A percentile compares a stretch with the other conserved stretches of the same genome.
These are phyloP conservation scores for Ilyonectria destructans DNA, from an alignment of 2,329 filamentous ascomycete genomes.

Conservation along the genomic window DNA sequence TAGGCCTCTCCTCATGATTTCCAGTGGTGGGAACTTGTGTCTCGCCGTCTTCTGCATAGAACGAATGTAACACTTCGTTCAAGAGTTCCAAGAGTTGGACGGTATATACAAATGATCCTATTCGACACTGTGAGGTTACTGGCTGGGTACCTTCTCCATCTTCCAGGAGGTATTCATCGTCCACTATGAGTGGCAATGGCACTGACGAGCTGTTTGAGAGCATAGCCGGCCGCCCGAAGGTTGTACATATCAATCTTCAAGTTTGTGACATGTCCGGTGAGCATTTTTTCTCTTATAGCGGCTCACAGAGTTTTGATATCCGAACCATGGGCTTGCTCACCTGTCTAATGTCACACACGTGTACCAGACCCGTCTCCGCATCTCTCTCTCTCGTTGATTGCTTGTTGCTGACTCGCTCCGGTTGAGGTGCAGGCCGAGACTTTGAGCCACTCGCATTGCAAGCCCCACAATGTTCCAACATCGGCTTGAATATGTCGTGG, in stretches of 20 bases:
- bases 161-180: slow-evolving; percentile 13
- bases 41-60: background rate
- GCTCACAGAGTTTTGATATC: too few relatives aligned
- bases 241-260: slow-evolving; percentile 10
- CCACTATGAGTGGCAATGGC: background rate
- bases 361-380: slow-evolving; percentile 10
- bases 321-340: background rate
- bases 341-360: slow-evolving; percentile 10
- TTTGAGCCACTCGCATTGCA: slow-evolving; percentile 9
- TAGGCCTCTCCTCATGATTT: too few relatives aligned
- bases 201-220: background rate
- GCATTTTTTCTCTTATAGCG: too few relatives aligned
- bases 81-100: slow-evolving; percentile 5
- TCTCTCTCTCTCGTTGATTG: slow-evolving; percentile 11
- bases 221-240: slow-evolving; percentile 16
- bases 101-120: slow-evolving; percentile 9
- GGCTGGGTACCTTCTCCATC: slow-evolving; percentile 16
- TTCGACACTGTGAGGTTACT: background rate
- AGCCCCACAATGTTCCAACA: slow-evolving; percentile 13
- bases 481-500: slow-evolving; percentile 1
- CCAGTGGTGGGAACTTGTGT: too few relatives aligned
- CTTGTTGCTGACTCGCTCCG: background rate
- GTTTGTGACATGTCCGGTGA: background rate
- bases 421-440: slow-evolving; percentile 15
- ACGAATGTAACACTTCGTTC: background rate